Base-by-base conservation (phyloP, 495 filamentous ascomycete species). In the Penicillium pulvis region DNA sequence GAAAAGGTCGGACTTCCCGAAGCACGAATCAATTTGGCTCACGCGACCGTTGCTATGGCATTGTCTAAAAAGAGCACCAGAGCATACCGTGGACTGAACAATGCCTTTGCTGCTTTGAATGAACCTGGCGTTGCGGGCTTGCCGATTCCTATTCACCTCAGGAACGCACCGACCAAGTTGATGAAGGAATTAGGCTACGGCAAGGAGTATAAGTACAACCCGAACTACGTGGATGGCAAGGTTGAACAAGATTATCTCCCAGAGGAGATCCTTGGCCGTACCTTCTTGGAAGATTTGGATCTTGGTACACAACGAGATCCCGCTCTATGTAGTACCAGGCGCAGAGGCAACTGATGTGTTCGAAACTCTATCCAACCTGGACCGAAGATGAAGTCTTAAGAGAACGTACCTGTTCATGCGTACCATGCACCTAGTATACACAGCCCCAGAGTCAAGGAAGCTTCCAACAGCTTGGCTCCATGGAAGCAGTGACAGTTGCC, bases 101-200 rank as follows among this genome's bases (percentile, higher is more conserved):
- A 89, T 51, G 92, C 87, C 0, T 87, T 87, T 64, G 82, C 86
- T 0, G 87, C 90, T 0, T 71, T 97, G 51, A 71, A 78, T 33
- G 91, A 96, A 64, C 91, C 91, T 0, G 91, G 91, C 0, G 77
- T 94, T 4, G 93, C 91, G 0, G 83, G 83, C 3, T 62, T 96
- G 46, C 88, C 91, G 0, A 82, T 98, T 11, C 94, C 94, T 23
- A 70, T 95, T 39, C 94, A 98, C 74, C 73, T 98, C 51, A 75
- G 94, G 44, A 97, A 97, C 71, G 93, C 93, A 9, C 92, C 93
- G 2, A 98, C 94, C 7, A 83, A 85, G 64, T 65, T 97, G 63
- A 95, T 98, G 94, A 90, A 90, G 62, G 93, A 97, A 66, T 73
- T 97, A 48, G 93, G 91, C 2, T 92, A 91, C 62, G 94, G 94